Percentiles rank a stretch among this genome's conserved stretches.
phyloP scores from a whole-genome alignment of 176 grass and related monocot species.

The Oryza coarctata region DNA sequence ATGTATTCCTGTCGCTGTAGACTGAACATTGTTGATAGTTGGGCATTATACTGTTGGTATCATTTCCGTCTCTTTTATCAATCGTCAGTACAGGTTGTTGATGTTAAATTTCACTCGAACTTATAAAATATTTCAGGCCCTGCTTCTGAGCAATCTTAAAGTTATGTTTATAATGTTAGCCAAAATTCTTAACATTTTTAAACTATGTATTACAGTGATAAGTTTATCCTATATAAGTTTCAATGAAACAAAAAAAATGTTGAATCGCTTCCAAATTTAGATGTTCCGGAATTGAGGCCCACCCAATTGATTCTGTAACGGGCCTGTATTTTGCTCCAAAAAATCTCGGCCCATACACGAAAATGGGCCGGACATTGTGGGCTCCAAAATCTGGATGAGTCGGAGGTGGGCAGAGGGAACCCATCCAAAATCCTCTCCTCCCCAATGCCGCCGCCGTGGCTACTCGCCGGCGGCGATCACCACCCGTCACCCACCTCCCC shows the following conservation, averaged over 20 bases:
- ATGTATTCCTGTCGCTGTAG: conserved; percentile 29
- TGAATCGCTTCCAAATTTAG: too few relatives aligned
- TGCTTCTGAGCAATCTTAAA: background rate
- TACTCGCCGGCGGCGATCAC: conserved; percentile 46
- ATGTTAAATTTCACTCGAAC: background rate
- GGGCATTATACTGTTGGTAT: background rate
- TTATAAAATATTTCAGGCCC: background rate
- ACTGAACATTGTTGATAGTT: conserved; percentile 26
- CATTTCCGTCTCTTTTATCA: background rate
- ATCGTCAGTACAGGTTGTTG: background rate
- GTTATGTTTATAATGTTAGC: too few relatives aligned
- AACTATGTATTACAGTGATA: too few relatives aligned
- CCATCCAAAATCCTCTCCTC: background rate
- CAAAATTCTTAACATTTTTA: too few relatives aligned
- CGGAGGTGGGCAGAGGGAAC: background rate
- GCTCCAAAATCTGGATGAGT: background rate
- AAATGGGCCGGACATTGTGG: background rate
- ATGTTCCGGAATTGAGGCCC: too few relatives aligned
- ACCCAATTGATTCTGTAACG: too few relatives aligned
- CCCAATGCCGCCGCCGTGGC: conserved; percentile 15
- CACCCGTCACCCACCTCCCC: conserved; percentile 22
- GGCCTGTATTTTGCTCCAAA: too few relatives aligned
- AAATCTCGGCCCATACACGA: background rate
- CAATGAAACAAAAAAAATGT: too few relatives aligned
- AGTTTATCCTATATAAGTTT: too few relatives aligned